Percentiles rank a stretch among this genome's conserved stretches.
Conservation (phyloP, 768 basidiomycete species). For the Russula vinacea region DNA sequence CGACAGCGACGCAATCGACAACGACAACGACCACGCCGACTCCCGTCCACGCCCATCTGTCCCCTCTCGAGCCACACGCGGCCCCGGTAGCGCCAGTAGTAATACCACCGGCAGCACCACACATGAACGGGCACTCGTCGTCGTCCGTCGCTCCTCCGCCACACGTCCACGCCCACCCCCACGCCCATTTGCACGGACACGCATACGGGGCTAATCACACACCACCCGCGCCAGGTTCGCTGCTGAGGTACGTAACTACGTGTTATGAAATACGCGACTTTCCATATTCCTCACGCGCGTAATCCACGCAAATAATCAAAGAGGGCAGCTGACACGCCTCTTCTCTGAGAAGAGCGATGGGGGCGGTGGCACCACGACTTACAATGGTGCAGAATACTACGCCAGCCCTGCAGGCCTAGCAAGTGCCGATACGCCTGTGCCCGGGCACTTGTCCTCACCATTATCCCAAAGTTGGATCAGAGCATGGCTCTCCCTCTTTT, state of each 20-base stretch:
- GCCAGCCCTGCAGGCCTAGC: not conserved
- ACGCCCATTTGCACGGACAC: conserved; percentile 15
- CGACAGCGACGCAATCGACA: not conserved
- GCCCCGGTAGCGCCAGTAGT: not conserved
- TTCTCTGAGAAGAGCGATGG: not conserved
- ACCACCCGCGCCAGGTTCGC: not conserved
- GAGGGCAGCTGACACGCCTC: not conserved
- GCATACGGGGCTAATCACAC: not conserved
- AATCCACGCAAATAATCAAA: not conserved
- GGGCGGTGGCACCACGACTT: not conserved
- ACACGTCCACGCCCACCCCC: not conserved
- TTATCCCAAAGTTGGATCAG: not conserved
- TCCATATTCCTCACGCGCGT: not conserved
- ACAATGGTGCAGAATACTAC: not conserved
- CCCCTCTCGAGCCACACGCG: not conserved
- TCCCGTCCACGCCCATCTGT: not conserved
- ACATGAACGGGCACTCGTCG: not conserved
- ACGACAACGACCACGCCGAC: not conserved
- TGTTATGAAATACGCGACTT: not conserved
- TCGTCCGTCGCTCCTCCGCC: not conserved
- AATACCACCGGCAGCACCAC: not conserved
- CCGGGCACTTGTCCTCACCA: too few relatives aligned
- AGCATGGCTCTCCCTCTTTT: not conserved
- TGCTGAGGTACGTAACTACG: conserved; percentile 7
- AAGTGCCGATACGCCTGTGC: not conserved